Evolutionary conservation across 805 yeast species (phyloP), one percentile per base, ranked within the genome.

Genomic region (Lipomyces yamadae): DNA sequence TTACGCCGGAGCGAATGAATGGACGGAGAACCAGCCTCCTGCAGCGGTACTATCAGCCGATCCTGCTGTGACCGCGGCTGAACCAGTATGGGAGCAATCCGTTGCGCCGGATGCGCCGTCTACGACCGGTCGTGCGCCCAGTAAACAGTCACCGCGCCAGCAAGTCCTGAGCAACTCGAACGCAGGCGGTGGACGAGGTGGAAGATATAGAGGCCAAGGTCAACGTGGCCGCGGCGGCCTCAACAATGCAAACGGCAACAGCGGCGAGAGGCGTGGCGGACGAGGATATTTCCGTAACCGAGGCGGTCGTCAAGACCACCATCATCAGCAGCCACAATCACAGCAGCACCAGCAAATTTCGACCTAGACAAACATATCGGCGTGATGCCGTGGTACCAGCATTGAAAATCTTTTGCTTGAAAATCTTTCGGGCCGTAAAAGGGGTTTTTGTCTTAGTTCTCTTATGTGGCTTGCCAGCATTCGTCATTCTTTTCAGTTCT

Each of bases 331-430:
- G 34, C 64, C 61, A 50, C 65, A 57, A 30, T 54, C 53, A 29
- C 68, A 65, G 55, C 62, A 32, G 42, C 66, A 63, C 50, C 62
- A 32, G 42, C 66, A 63, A 50, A 56, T 65, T n/a, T 15, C 62
- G 5, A 64, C 68, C 8, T 58, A 61, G 62, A 42, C 48, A n/a
- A 29, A 57, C 35, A 35, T 13, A n/a, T 8, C 6, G 48, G 8
- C 13, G 10, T n/a, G 48, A 42, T 7, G 24, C 8, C 24, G 24
- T 15, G 48, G n/a, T 42, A 5, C n/a, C n/a, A 42, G 48, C 48
- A n/a, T 42, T n/a, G 48, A 42, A 42, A 24, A 6, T 42, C 24
- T 15, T 42, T 42, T 2, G 48, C 18, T n/a, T n/a, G 10, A 13
- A 24, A 42, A 42, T 42, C 48, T 2, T 42, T 42, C 48, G 48